phyloP scores from a whole-genome alignment of 2,329 filamentous ascomycete species.

The Colletotrichum orchidophilum region DNA sequence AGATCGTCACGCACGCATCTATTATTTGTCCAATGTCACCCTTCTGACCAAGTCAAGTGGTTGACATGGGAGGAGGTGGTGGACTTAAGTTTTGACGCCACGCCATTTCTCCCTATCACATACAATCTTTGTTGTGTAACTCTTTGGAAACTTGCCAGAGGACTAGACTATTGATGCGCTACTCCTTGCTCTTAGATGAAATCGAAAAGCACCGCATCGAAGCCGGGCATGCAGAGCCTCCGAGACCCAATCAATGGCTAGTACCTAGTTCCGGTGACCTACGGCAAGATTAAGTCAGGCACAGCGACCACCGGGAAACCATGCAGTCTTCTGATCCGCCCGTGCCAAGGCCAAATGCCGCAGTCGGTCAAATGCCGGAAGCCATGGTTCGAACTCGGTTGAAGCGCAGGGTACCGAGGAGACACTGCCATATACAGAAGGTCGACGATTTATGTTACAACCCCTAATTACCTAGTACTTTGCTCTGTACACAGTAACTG shows the following conservation, averaged over 20 bases:
- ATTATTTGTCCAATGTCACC: slow-evolving; percentile 1
- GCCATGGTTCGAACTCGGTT: background rate
- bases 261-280: background rate
- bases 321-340: background rate
- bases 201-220: background rate
- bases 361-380: background rate
- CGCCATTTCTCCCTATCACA: background rate
- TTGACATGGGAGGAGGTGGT: background rate
- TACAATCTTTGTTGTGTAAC: background rate
- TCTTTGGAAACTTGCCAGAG: background rate
- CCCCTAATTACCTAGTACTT: no score
- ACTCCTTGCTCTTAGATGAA: slow-evolving; percentile 3
- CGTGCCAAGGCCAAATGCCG: background rate
- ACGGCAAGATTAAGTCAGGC: background rate
- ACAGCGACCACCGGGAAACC: background rate
- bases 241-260: background rate
- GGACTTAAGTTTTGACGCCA: background rate
- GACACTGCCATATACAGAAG: background rate
- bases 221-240: slow-evolving; percentile 2
- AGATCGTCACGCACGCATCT: slow-evolving; percentile 14
- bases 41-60: slow-evolving; percentile 22
- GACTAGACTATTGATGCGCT: background rate
- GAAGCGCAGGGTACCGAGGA: background rate
- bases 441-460: background rate
- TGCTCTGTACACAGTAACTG: no score